Evolutionary conservation across 352 stramenopile species (phyloP).

Genomic region (Globisporangium cylindrosporum): DNA sequence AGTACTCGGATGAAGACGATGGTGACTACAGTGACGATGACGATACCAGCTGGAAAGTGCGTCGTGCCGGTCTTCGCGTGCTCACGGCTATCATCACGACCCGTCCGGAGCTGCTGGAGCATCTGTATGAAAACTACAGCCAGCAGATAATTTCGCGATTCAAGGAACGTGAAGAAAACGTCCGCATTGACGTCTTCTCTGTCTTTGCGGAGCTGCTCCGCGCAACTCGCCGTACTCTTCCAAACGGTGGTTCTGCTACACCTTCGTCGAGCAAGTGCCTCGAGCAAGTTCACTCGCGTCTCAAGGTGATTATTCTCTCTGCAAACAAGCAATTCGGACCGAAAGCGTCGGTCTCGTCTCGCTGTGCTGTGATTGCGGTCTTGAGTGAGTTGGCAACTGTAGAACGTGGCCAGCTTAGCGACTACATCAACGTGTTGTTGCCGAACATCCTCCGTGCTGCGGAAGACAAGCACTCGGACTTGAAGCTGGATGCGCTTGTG

Average conservation of each 20-base stretch:
- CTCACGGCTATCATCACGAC: slow-evolving; percentile 92
- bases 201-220: slow-evolving; percentile 93
- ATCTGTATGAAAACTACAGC: slow-evolving; percentile 82
- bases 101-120: slow-evolving; percentile 78
- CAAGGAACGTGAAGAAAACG: slow-evolving; percentile 98
- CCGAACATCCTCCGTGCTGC: slow-evolving; percentile 85
- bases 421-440: slow-evolving; percentile 72
- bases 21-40: slow-evolving; percentile 93
- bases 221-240: slow-evolving; percentile 53
- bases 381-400: slow-evolving; percentile 83
- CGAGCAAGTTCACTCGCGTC: slow-evolving; percentile 50
- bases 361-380: slow-evolving; percentile 82
- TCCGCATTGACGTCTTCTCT: slow-evolving; percentile 95
- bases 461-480: slow-evolving; percentile 89
- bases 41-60: slow-evolving; percentile 97
- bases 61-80: slow-evolving; percentile 88
- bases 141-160: slow-evolving; percentile 86
- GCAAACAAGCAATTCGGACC: slow-evolving; percentile 81
- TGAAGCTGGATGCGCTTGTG: slow-evolving; percentile 95
- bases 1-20: slow-evolving; percentile 76
- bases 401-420: slow-evolving; percentile 64
- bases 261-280: slow-evolving; percentile 44
- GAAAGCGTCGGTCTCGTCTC: slow-evolving; percentile 73
- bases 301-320: slow-evolving; percentile 67
- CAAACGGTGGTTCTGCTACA: slow-evolving; percentile 21